Percentiles rank a stretch among this genome's conserved stretches.
phyloP scores from a whole-genome alignment of 164 flowering plant species.

The Aristolochia contorta region DNA sequence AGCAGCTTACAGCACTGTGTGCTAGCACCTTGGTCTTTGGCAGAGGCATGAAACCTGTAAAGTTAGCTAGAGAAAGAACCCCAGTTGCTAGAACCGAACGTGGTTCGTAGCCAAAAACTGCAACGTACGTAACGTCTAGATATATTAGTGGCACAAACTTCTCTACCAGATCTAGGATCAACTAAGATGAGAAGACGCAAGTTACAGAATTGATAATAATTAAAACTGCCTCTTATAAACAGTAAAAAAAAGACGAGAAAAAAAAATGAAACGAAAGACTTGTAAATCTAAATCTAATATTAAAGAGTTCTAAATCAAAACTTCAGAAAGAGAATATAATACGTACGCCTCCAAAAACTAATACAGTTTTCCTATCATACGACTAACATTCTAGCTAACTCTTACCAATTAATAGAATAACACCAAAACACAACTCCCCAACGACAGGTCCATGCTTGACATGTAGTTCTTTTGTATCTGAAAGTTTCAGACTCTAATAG shows the following conservation, averaged over 20 bases:
- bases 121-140: slow-evolving; percentile 9
- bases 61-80: slow-evolving; percentile 66
- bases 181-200: background rate
- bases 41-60: slow-evolving; percentile 72
- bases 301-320: too few relatives aligned
- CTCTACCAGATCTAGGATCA: too few relatives aligned
- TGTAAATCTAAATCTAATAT: too few relatives aligned
- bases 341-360: too few relatives aligned
- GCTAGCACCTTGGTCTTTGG: slow-evolving; percentile 82
- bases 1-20: slow-evolving; percentile 65
- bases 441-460: too few relatives aligned
- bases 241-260: background rate
- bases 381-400: too few relatives aligned
- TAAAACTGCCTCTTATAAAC: background rate
- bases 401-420: too few relatives aligned
- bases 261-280: background rate
- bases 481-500: too few relatives aligned
- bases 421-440: too few relatives aligned
- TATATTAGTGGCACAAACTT: background rate
- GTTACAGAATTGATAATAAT: background rate
- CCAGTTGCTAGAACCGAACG: slow-evolving; percentile 92
- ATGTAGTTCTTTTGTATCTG: too few relatives aligned
- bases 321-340: too few relatives aligned
- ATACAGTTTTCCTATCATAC: too few relatives aligned
- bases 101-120: slow-evolving; percentile 94